These are phyloP conservation scores for Cryptococcus depauperatus DNA, from an alignment of 1,284 basidiomycete species.

Conservation along the genomic window DNA sequence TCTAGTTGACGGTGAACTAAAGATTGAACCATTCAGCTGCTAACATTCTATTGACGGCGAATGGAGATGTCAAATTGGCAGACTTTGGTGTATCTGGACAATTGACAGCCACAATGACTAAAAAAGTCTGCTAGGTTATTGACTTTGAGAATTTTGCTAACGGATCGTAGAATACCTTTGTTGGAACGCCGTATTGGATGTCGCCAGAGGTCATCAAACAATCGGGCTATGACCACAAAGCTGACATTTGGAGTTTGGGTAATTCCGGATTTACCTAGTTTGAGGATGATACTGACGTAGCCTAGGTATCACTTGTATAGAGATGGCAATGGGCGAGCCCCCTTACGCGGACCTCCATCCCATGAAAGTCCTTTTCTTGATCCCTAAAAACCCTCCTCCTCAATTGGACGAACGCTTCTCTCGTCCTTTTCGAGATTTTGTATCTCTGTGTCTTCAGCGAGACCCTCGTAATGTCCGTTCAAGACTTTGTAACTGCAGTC, in stretches of 20 bases:
- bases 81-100: conserved; percentile 99
- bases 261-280: conserved; percentile 1
- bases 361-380: conserved; percentile 98
- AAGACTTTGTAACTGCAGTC: not conserved
- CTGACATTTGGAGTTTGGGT: conserved; percentile 94
- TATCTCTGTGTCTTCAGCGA: conserved; percentile 81
- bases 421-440: conserved; percentile 88
- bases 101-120: conserved; percentile 89
- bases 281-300: conserved; percentile 5
- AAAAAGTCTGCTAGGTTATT: conserved; percentile 53
- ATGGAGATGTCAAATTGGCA: conserved; percentile 92
- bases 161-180: conserved; percentile 69
- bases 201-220: conserved; percentile 99
- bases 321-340: conserved; percentile 93
- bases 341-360: conserved; percentile 97
- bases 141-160: not conserved
- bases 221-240: conserved; percentile 97
- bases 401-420: conserved; percentile 80
- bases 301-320: conserved; percentile 79
- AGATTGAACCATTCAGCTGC: conserved; percentile 15
- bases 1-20: too few relatives aligned
- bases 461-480: conserved; percentile 76
- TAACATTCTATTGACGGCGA: conserved; percentile 74
- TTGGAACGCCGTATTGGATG: conserved; percentile 98
- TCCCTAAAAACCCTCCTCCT: conserved; percentile 94